Evolutionary conservation across 768 basidiomycete species (phyloP).

Genomic region (Guyanaporus albipodus): DNA sequence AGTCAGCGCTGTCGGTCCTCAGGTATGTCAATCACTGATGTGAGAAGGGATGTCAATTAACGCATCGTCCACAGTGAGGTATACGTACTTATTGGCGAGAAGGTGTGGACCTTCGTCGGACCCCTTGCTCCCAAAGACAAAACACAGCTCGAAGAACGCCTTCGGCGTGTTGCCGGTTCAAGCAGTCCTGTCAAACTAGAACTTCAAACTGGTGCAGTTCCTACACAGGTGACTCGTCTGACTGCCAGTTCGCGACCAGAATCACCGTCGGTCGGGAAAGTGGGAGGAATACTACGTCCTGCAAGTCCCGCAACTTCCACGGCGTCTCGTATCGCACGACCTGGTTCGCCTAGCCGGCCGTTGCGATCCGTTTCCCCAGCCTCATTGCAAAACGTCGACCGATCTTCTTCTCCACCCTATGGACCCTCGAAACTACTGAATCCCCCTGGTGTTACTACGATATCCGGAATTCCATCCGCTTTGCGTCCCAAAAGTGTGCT

Average conservation of each 20-base stretch:
- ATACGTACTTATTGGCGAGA: constrained; percentile 80
- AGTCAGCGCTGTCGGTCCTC: constrained; percentile 76
- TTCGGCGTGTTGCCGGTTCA: constrained; percentile 76
- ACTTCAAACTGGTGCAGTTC: constrained; percentile 40
- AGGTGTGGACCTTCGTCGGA: constrained; percentile 78
- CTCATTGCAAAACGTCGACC: constrained; percentile 35
- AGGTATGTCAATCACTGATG: constrained; percentile 49
- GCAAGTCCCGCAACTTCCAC: constrained; percentile 42
- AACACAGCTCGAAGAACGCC: constrained; percentile 85
- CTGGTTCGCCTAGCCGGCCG: constrained; percentile 39
- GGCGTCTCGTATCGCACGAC: constrained; percentile 40
- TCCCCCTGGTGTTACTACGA: constrained; percentile 11
- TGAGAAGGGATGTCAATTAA: constrained; percentile 7
- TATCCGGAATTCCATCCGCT: constrained; percentile 31
- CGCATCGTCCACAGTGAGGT: constrained; percentile 53
- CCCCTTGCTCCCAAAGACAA: constrained; percentile 79
- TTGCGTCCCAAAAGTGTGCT: constrained; percentile 62
- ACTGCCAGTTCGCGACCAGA: constrained; percentile 44
- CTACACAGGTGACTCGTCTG: constrained; percentile 54
- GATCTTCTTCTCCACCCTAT: constrained; percentile 48
- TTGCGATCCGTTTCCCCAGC: constrained; percentile 37
- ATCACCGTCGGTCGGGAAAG: constrained; percentile 42
- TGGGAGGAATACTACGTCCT: constrained; percentile 45
- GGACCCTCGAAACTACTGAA: constrained; percentile 42
- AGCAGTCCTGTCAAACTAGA: constrained; percentile 40